A percentile compares a stretch with the other conserved stretches of the same genome.
phyloP scores from a whole-genome alignment of 768 basidiomycete species.

The Boletus subcaerulescens region DNA sequence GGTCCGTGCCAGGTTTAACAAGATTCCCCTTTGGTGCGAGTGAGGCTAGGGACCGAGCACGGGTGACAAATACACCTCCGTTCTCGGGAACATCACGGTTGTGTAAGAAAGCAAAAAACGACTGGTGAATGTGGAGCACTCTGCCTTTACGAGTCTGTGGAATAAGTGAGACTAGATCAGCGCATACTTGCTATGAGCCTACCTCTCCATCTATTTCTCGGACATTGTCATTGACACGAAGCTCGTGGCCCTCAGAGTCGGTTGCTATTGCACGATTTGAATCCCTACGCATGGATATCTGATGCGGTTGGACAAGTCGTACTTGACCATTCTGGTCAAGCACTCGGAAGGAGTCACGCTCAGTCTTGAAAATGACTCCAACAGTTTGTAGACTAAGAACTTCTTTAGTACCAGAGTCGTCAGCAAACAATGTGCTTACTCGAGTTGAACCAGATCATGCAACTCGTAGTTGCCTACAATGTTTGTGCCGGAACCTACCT shows the following conservation, averaged over 20 bases:
- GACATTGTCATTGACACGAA: slow-evolving; percentile 86
- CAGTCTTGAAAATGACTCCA: slow-evolving; percentile 96
- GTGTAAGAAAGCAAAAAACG: slow-evolving; percentile 90
- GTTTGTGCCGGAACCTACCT: slow-evolving; percentile 90
- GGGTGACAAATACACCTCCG: slow-evolving; percentile 91
- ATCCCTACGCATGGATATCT: slow-evolving; percentile 89
- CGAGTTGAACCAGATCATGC: slow-evolving; percentile 94
- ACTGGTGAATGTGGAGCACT: slow-evolving; percentile 92
- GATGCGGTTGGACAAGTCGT: slow-evolving; percentile 86
- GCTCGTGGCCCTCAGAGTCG: slow-evolving; percentile 84
- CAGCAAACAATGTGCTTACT: slow-evolving; percentile 52
- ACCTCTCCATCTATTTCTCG: slow-evolving; percentile 91
- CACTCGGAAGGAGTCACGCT: slow-evolving; percentile 93
- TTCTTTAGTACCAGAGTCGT: slow-evolving; percentile 9
- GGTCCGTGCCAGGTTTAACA: slow-evolving; percentile 63
- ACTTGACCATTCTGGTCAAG: slow-evolving; percentile 92
- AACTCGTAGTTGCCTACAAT: slow-evolving; percentile 91
- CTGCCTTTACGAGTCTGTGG: slow-evolving; percentile 77
- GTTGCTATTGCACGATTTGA: slow-evolving; percentile 81
- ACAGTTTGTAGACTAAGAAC: slow-evolving; percentile 77
- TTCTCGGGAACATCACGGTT: slow-evolving; percentile 90
- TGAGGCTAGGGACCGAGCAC: slow-evolving; percentile 77
- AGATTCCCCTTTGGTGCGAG: slow-evolving; percentile 82
- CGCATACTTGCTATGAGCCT: slow-evolving; percentile 20
- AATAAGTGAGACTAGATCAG: neutral